Evolutionary conservation across 345 rosid species (phyloP).

Genomic region (Syzygium aqueum): DNA sequence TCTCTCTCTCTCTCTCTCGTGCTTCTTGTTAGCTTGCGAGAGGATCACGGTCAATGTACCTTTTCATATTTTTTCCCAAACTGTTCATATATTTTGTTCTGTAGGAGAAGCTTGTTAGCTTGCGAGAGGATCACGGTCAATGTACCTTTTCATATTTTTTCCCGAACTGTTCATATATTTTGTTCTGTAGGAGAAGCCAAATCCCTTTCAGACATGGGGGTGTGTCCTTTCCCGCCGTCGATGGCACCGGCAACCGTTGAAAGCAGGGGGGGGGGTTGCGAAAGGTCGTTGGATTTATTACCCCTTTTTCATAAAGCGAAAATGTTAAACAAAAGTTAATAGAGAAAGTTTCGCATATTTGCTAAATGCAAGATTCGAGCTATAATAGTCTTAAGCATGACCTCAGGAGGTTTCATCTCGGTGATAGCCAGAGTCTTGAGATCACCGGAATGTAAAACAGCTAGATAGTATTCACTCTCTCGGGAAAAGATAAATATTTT

Average conservation of each 20-base stretch:
- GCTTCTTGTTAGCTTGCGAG: slow-evolving; percentile 11
- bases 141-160: slow-evolving; percentile 10
- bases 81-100: not conserved
- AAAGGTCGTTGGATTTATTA: not conserved
- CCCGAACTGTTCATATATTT: not conserved
- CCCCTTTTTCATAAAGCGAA: not conserved
- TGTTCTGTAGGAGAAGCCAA: not conserved
- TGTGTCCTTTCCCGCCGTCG: not conserved
- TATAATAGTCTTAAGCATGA: not conserved
- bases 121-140: slow-evolving; percentile 30
- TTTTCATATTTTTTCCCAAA: not conserved
- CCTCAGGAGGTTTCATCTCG: too few species aligned
- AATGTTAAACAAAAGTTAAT: not conserved
- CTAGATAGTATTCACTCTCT: too few species aligned
- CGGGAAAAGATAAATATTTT: too few species aligned
- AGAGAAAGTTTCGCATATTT: not conserved
- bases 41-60: slow-evolving; percentile 31
- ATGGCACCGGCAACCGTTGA: not conserved
- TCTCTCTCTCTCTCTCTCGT: slow-evolving; percentile 4
- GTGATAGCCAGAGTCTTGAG: too few species aligned
- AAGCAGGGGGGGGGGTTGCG: not conserved
- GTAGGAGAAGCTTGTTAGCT: slow-evolving; percentile 1
- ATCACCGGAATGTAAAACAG: too few species aligned
- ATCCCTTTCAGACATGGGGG: not conserved
- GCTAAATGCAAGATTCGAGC: not conserved